Percentiles rank a stretch among this genome's conserved stretches.
Evolutionary conservation across 345 rosid species (phyloP).

Genomic region (Eucalyptus grandis): DNA sequence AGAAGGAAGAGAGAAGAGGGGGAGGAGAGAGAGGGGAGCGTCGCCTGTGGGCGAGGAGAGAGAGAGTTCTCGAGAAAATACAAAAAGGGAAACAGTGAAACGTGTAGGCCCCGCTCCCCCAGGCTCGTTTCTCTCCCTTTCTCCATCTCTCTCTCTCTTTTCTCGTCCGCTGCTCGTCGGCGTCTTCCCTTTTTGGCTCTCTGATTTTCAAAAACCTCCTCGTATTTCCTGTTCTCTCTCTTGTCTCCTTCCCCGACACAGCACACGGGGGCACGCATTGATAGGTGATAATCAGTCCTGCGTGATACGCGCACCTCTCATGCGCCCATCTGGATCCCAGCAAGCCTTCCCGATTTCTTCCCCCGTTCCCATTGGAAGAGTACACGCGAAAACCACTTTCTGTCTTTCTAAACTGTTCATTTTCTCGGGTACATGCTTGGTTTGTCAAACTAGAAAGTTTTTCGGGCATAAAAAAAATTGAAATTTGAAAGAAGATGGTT

Average conservation of each 20-base stretch:
- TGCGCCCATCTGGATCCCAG: background rate
- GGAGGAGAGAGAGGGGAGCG: constrained; percentile 4
- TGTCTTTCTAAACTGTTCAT: background rate
- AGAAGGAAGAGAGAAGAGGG: background rate
- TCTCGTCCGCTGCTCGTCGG: background rate
- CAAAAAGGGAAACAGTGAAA: constrained; percentile 6
- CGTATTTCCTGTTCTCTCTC: background rate
- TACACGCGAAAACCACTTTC: background rate
- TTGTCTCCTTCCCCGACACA: background rate
- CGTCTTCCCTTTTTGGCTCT: background rate
- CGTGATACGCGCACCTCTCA: background rate
- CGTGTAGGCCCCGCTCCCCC: background rate
- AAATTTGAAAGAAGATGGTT: background rate
- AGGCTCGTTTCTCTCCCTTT: background rate
- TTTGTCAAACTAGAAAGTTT: background rate
- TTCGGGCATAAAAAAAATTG: background rate
- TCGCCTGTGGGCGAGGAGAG: background rate
- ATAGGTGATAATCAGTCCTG: background rate
- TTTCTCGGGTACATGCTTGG: background rate
- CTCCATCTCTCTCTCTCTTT: background rate
- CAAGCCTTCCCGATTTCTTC: background rate
- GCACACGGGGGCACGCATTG: background rate
- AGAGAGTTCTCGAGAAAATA: constrained; percentile 44
- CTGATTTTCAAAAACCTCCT: background rate
- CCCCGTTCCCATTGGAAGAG: background rate